phyloP scores from a whole-genome alignment of 371 early-diverging fungal species.

The Circinella umbellata region DNA sequence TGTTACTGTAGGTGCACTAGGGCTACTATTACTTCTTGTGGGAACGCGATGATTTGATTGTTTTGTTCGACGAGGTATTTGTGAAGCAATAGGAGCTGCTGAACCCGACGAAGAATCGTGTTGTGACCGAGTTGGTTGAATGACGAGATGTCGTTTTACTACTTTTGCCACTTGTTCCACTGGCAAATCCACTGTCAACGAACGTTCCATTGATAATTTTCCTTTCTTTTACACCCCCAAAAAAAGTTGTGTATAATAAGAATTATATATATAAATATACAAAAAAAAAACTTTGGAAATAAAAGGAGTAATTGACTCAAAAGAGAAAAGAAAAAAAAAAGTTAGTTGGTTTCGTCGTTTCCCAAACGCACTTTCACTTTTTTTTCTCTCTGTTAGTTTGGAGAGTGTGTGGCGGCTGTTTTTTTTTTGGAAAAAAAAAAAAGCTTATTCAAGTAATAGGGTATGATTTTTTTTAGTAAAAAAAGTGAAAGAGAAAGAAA shows the following conservation, averaged over 20 bases:
- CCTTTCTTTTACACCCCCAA: background rate
- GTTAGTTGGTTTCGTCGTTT: too few species aligned
- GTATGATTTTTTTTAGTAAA: too few species aligned
- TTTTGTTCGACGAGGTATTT: constrained; percentile 10
- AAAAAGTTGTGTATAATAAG: background rate
- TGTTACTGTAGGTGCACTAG: background rate
- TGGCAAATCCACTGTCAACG: constrained; percentile 61
- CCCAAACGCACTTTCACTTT: too few species aligned
- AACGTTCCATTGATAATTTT: constrained; percentile 39
- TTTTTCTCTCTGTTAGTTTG: too few species aligned
- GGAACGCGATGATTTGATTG: background rate
- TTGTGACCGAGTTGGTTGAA: constrained; percentile 39
- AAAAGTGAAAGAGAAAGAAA: too few species aligned
- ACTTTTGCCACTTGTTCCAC: constrained; percentile 75
- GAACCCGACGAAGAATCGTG: background rate
- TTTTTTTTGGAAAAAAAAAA: too few species aligned
- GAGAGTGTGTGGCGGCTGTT: too few species aligned
- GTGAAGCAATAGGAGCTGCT: constrained; percentile 6
- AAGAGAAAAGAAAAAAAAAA: too few species aligned
- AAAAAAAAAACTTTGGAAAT: too few species aligned
- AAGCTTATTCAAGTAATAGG: too few species aligned
- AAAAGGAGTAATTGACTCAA: too few species aligned
- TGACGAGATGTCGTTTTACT: constrained; percentile 73
- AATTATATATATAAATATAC: background rate
- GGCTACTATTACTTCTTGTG: constrained; percentile 3